These are phyloP conservation scores for Tylopilus vinaceipallidus DNA, from an alignment of 768 basidiomycete genomes.

Conservation along the genomic window DNA sequence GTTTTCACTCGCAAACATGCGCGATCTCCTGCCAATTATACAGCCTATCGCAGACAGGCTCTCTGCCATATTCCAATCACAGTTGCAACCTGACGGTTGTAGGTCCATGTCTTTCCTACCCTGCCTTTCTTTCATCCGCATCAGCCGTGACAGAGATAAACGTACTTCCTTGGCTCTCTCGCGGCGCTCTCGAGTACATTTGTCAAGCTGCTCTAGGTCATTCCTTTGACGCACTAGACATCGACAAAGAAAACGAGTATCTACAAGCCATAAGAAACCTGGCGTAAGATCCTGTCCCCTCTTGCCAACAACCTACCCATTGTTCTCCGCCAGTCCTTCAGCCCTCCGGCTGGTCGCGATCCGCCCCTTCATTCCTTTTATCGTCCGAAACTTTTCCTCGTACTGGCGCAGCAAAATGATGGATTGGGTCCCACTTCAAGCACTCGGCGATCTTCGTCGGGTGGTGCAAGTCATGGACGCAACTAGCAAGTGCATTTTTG, in stretches of 20 bases:
- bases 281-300: slow-evolving; percentile 22
- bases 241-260: slow-evolving; percentile 26
- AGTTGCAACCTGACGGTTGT: slow-evolving; percentile 26
- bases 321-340: slow-evolving; percentile 20
- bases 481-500: slow-evolving; percentile 27
- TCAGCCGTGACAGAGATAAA: slow-evolving; percentile 32
- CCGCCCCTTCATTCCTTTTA: slow-evolving; percentile 32
- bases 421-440: slow-evolving; percentile 31
- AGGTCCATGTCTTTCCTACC: not conserved
- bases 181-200: slow-evolving; percentile 37
- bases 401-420: slow-evolving; percentile 34
- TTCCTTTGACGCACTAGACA: slow-evolving; percentile 30
- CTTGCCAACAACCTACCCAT: not conserved
- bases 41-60: slow-evolving; percentile 34
- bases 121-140: not conserved
- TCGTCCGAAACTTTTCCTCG: slow-evolving; percentile 28
- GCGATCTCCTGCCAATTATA: slow-evolving; percentile 29
- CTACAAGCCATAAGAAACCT: slow-evolving; percentile 29
- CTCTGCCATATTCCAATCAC: slow-evolving; percentile 16
- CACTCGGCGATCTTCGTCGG: slow-evolving; percentile 26
- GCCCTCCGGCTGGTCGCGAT: slow-evolving; percentile 27
- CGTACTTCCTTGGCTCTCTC: slow-evolving; percentile 33
- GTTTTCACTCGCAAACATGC: slow-evolving; percentile 32
- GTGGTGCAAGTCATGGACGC: slow-evolving; percentile 32
- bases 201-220: slow-evolving; percentile 35